Base-by-base conservation (phyloP, 805 yeast species). In the Yarrowia deformans region DNA sequence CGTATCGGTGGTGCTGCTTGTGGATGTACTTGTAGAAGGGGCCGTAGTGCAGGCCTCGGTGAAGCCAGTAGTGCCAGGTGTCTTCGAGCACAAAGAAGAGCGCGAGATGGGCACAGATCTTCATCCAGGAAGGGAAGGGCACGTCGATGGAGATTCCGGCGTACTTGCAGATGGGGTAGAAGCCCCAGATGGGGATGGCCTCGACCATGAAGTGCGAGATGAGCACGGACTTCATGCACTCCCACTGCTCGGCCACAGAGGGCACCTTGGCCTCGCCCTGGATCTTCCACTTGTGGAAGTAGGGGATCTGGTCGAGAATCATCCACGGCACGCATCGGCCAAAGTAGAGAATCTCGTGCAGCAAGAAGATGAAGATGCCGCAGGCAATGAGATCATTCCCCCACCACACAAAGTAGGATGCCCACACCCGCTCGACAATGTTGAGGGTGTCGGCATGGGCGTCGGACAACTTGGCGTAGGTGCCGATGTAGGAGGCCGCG, bases 31-130 rank as follows among this genome's bases (percentile, higher is more conserved):
- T 92, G 86, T 94, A 94, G 78, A 95, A 90, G 71, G 87, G 84
- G 68, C 97, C 97, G 78, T 88, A 86, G 79, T 94, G 99, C 79
- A 94, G 88, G 46, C 88, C 84, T 76, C 98, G 88, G 81, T 94
- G 99, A 78, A 90, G 89, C 90, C 95, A 90, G 84, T 94, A 94
- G 81, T 94, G 99, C 98, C 98, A 95, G 72, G 91, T 83, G 78
- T 94, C 99, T 81, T 94, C 99, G 72, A 90, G 79, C 54, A 91
- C 84, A 79, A 94, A 94, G 81, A 94, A 91, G 16, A 91, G 74
- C 19, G 86, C 83, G 70, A 93, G 84, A 79, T 94, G 98, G 67
- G 81, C 75, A 32, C 81, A 78, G 80, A 91, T 87, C 40, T 85
- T 85, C 68, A 80, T 79, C 76, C 81, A 74, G 14, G 85, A 76